Evolutionary conservation across 2,329 filamentous ascomycete genomes (phyloP).

Genomic region (Trichoderma endophyticum): DNA sequence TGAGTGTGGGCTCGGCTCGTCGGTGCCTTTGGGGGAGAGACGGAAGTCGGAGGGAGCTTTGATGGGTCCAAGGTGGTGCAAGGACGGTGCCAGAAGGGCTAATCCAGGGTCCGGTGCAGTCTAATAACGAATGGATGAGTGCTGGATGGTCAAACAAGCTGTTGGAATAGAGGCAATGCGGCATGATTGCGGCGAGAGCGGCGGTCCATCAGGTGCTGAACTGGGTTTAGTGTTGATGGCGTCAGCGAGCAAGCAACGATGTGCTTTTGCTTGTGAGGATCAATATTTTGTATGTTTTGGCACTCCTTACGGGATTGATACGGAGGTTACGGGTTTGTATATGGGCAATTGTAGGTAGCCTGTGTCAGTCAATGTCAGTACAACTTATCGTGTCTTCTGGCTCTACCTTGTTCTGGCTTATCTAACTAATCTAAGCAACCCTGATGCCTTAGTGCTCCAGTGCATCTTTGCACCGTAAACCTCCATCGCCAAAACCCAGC

Average conservation of each 20-base stretch:
- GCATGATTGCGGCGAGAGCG: conserved; percentile 14
- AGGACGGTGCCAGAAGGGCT: not conserved
- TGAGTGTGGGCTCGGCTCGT: conserved; percentile 15
- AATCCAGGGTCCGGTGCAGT: conserved; percentile 7
- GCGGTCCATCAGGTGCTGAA: not conserved
- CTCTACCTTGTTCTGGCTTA: not conserved
- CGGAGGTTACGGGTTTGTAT: not conserved
- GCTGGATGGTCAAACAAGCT: not conserved
- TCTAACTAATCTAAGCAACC: not conserved
- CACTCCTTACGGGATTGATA: not conserved
- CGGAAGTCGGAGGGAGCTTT: conserved; percentile 19
- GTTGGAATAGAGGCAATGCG: not conserved
- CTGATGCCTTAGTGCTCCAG: not conserved
- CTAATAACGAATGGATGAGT: not conserved
- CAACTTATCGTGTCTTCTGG: not conserved
- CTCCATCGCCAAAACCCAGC: not conserved
- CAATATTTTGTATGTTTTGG: not conserved
- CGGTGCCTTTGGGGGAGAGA: not conserved
- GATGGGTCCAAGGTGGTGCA: not conserved
- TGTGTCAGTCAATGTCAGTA: not conserved
- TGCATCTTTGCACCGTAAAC: not conserved
- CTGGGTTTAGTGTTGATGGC: conserved; percentile 17
- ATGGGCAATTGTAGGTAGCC: not conserved
- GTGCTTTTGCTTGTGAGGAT: not conserved
- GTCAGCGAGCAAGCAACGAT: conserved; percentile 1